Evolutionary conservation across 192 early-diverging fungal species (phyloP).

Genomic region (Haplosporangium gracile): DNA sequence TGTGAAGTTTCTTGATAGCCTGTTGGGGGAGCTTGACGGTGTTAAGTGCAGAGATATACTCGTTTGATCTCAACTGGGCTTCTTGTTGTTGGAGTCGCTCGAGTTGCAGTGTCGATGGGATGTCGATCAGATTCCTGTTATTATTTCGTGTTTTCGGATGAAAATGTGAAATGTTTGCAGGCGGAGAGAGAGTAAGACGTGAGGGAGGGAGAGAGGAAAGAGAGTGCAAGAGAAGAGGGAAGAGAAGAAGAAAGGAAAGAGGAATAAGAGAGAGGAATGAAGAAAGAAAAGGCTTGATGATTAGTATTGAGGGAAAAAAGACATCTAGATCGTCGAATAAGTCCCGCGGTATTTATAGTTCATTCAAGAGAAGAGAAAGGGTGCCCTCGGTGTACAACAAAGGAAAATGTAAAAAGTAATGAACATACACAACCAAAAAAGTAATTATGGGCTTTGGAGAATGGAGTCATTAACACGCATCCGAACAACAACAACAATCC

Average conservation of each 20-base stretch:
- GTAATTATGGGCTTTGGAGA: not conserved
- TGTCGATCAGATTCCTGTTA: slow-evolving; percentile 50
- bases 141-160: not conserved
- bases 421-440: not conserved
- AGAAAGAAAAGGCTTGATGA: not conserved
- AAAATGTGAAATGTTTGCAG: not conserved
- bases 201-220: not conserved
- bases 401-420: not conserved
- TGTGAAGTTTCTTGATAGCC: slow-evolving; percentile 51
- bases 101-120: slow-evolving; percentile 51
- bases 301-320: not conserved
- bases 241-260: slow-evolving; percentile 8
- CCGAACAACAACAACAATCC: not conserved
- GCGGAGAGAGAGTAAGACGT: not conserved
- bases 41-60: slow-evolving; percentile 52
- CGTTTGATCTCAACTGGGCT: slow-evolving; percentile 46
- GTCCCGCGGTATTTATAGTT: slow-evolving; percentile 3
- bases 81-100: slow-evolving; percentile 54
- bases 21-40: slow-evolving; percentile 54
- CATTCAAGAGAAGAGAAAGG: not conserved
- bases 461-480: not conserved
- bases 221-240: not conserved
- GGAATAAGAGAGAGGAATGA: not conserved
- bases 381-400: not conserved
- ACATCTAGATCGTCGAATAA: not conserved